A percentile compares a stretch with the other conserved stretches of the same genome.
Evolutionary conservation across 257 asterid genomes (phyloP).

Genomic region (Eucommia ulmoides): DNA sequence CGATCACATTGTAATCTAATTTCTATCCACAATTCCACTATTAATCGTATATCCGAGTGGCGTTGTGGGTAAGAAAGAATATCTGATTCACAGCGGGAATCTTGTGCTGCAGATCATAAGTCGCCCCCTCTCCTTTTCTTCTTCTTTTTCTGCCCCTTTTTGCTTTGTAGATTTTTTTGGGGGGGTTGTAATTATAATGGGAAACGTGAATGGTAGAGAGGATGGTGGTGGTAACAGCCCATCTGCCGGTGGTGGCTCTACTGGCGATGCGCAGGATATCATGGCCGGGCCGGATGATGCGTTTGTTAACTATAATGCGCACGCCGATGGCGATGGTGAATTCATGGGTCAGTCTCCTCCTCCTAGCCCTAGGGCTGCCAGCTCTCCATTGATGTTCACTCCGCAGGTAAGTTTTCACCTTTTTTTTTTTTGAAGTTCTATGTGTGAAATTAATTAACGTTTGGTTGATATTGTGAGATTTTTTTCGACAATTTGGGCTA

Average conservation of each 20-base stretch:
- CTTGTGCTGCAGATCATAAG: no score
- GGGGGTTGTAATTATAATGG: conserved; percentile 44
- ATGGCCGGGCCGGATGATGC: conserved; percentile 34
- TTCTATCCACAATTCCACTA: no score
- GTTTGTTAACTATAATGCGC: conserved; percentile 17
- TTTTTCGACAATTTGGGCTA: no score
- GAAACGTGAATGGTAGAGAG: conserved; percentile 86
- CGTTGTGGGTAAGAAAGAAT: no score
- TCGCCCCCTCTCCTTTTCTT: no score
- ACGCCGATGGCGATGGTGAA: conserved; percentile 22
- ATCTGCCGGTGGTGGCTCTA: conserved; percentile 33
- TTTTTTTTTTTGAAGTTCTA: conserved; percentile 1
- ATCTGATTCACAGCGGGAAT: no score
- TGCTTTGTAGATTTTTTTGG: no score
- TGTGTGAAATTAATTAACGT: not conserved
- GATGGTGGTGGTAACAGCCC: conserved; percentile 40
- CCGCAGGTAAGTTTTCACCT: conserved; percentile 58
- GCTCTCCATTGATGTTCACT: conserved; percentile 73
- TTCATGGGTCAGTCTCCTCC: conserved; percentile 83
- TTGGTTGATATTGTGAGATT: not conserved
- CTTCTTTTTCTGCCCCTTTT: no score
- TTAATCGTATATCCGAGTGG: no score
- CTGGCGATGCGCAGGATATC: conserved; percentile 28
- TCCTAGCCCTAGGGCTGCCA: conserved; percentile 85
- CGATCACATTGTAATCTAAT: no score